These are phyloP conservation scores for Spiromastix sp. DNA, from an alignment of 2,329 filamentous ascomycete genomes.

Conservation along the genomic window DNA sequence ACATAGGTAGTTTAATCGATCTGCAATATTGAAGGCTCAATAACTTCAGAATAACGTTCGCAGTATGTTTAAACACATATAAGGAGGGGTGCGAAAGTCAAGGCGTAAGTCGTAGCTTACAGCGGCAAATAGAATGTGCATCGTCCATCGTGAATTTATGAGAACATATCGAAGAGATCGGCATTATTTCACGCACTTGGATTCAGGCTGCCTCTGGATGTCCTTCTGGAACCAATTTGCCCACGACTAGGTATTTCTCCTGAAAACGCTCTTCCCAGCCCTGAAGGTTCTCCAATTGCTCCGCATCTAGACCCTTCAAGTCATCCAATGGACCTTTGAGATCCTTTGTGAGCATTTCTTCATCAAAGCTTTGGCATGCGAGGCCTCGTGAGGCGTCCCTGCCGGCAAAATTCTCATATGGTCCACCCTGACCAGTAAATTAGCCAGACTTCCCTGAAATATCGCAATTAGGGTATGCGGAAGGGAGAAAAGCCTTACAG, in stretches of 20 bases:
- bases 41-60: too few relatives aligned
- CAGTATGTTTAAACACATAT: too few relatives aligned
- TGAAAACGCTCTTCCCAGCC: conserved; percentile 91
- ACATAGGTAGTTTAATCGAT: too few relatives aligned
- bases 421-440: conserved; percentile 49
- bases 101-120: too few relatives aligned
- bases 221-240: conserved; percentile 62
- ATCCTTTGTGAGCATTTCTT: conserved; percentile 89
- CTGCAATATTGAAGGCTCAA: too few relatives aligned
- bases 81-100: too few relatives aligned
- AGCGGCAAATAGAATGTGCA: too few relatives aligned
- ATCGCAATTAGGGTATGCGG: too few relatives aligned
- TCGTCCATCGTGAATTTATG: too few relatives aligned
- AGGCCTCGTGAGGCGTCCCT: conserved; percentile 81
- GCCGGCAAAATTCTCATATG: conserved; percentile 93
- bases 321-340: conserved; percentile 72
- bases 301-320: conserved; percentile 58
- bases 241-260: conserved; percentile 93
- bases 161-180: too few relatives aligned
- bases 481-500: conserved; percentile 30
- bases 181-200: too few relatives aligned
- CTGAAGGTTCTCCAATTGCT: conserved; percentile 71
- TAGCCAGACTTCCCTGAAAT: too few relatives aligned
- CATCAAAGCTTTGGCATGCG: conserved; percentile 85
- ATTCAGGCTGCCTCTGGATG: conserved; percentile 34